phyloP scores from a whole-genome alignment of 2,329 filamentous ascomycete species.

The Talaromyces sp. region DNA sequence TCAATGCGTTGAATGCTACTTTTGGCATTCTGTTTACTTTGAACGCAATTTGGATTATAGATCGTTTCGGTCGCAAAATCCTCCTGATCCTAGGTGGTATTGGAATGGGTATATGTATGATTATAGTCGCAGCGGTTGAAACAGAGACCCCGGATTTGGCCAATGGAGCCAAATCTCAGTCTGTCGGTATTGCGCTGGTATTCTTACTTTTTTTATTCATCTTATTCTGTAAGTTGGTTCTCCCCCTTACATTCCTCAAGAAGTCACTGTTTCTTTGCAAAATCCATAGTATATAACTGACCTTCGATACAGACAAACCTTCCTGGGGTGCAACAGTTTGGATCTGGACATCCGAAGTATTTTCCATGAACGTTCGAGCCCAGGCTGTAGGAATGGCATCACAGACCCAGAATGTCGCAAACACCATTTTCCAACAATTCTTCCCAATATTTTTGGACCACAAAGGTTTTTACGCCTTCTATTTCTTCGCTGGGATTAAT shows the following conservation, averaged over 20 bases:
- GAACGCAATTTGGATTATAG: constrained; percentile 68
- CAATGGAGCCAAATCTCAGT: constrained; percentile 50
- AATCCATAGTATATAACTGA: neutral
- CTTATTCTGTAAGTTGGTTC: constrained; percentile 31
- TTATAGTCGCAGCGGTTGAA: constrained; percentile 56
- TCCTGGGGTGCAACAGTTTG: constrained; percentile 65
- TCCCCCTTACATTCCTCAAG: too few relatives aligned
- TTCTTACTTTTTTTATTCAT: constrained; percentile 63
- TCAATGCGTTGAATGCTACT: constrained; percentile 70
- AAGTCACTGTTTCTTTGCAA: neutral
- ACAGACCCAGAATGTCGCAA: constrained; percentile 59
- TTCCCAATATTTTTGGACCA: constrained; percentile 63
- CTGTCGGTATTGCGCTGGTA: constrained; percentile 63
- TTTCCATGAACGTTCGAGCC: constrained; percentile 66
- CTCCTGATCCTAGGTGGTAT: constrained; percentile 63
- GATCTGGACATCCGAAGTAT: constrained; percentile 67
- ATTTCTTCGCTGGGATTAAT: constrained; percentile 51
- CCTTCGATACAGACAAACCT: constrained; percentile 50
- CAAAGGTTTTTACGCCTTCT: constrained; percentile 51
- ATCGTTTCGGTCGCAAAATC: constrained; percentile 65
- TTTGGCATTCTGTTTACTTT: constrained; percentile 68
- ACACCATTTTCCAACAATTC: constrained; percentile 64
- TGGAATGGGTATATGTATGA: constrained; percentile 66
- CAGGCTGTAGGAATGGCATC: constrained; percentile 65
- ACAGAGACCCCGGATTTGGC: constrained; percentile 51